Percentiles rank a stretch among this genome's conserved stretches.
These are phyloP conservation scores for Diaporthe humulicola DNA, from an alignment of 2,329 filamentous ascomycete species.

Conservation along the genomic window DNA sequence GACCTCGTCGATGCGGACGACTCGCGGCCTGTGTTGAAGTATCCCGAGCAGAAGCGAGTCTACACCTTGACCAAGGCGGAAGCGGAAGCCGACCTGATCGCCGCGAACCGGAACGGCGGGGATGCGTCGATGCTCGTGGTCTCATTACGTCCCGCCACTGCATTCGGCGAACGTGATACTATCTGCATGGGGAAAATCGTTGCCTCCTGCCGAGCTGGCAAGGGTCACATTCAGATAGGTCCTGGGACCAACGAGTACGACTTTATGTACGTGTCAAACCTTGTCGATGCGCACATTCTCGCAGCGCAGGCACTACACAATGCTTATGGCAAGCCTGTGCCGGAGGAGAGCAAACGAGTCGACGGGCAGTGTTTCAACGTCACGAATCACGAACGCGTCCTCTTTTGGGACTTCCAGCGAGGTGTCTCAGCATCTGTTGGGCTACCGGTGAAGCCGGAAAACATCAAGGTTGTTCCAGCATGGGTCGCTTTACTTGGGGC, in stretches of 20 bases:
- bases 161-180: not conserved
- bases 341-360: not conserved
- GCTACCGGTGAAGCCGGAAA: not conserved
- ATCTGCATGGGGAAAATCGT: not conserved
- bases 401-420: not conserved
- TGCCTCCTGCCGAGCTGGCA: not conserved
- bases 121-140: not conserved
- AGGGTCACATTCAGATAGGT: not conserved
- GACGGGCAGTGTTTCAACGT: not conserved
- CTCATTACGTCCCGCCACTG: not conserved
- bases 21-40: not conserved
- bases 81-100: not conserved
- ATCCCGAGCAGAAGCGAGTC: not conserved
- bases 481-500: not conserved
- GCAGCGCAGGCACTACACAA: not conserved
- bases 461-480: not conserved
- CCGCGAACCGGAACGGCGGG: not conserved
- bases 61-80: not conserved
- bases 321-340: not conserved
- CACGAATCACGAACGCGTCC: not conserved
- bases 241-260: not conserved
- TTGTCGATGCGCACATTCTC: not conserved
- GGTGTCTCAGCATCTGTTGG: not conserved
- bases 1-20: not conserved
- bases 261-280: slow-evolving; percentile 1